Conservation (phyloP, 75 land plant genomes). For the Isoetes taiwanensis region DNA sequence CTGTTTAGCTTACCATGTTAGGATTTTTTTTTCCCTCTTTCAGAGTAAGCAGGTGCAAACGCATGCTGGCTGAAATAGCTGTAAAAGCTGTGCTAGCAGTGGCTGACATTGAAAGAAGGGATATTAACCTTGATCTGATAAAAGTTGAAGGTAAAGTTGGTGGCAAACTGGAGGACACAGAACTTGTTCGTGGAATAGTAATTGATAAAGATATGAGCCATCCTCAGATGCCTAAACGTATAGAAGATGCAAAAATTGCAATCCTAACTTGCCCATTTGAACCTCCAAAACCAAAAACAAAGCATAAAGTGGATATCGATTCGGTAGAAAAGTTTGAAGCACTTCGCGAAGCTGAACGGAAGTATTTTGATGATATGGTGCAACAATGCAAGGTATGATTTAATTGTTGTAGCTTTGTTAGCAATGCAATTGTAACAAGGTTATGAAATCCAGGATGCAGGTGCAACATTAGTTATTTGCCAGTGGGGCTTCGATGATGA, state of each 20-base stretch:
- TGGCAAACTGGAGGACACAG: constrained; percentile 88
- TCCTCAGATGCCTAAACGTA: constrained; percentile 95
- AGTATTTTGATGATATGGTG: constrained; percentile 98
- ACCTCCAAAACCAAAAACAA: constrained; percentile 99
- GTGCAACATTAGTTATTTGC: constrained; percentile 91
- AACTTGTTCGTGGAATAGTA: constrained; percentile 73
- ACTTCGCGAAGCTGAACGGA: constrained; percentile 67
- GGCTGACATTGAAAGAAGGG: constrained; percentile 91
- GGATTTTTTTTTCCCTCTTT: constrained; percentile 10
- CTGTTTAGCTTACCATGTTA: too few species aligned
- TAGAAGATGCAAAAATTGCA: constrained; percentile 89
- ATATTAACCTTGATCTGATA: constrained; percentile 88
- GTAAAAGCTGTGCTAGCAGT: constrained; percentile 95
- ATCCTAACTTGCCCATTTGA: constrained; percentile 97
- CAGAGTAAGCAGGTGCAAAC: constrained; percentile 95
- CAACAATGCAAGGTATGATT: constrained; percentile 80
- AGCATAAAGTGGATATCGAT: constrained; percentile 98
- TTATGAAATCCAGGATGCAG: constrained; percentile 58
- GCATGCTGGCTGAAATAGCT: constrained; percentile 81
- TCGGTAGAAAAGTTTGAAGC: constrained; percentile 93
- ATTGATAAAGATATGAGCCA: constrained; percentile 99
- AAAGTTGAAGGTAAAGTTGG: constrained; percentile 99
- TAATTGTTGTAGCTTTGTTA: not conserved
- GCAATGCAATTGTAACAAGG: not conserved
- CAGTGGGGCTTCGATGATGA: constrained; percentile 99